Evolutionary conservation across 371 early-diverging fungal genomes (phyloP), one percentile per base, ranked within the genome.

Genomic region (Mortierella sp.): DNA sequence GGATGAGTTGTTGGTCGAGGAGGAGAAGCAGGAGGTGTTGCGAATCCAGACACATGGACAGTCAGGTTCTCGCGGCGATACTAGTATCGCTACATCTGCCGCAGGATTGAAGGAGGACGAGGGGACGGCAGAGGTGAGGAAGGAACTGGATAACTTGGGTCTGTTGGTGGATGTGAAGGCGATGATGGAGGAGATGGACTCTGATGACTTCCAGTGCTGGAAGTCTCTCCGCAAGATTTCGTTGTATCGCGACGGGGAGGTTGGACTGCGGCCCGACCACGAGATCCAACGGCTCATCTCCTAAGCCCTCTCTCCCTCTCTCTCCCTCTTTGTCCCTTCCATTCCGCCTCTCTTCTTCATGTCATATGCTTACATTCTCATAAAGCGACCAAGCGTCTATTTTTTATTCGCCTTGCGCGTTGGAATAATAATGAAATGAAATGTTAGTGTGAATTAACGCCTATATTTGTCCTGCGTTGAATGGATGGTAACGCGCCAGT

Each of bases 151-250:
- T 12, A 35, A 68, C 38, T 68, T 68, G 24, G 68, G 68, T 21
- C 21, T 68, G 41, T 38, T 68, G 68, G 68, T 68, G 41, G 68
- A 68, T 68, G 68, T 68, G 41, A 68, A 68, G 43, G 43, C 24
- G 21, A 68, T 68, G 68, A 68, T 68, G 24, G 68, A 68, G 8
- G 68, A 68, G 68, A 68, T 68, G 68, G 68, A 68, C 43, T 68
- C 68, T 68, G 68, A 68, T 3, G 68, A 68, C 10, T 68, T 68
- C 38, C 41, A 68, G 24, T 68, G 68, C 68, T 68, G 68, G 68
- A 68, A 24, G 41, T 68, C 68, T 3, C 68, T 68, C 41, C 68
- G 68, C 41, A 68, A 68, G 68, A 41, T 68, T 14, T 68, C 68
- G 3, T 11, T 68, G 24, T 68, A 68, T 10, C 68, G 68, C 41